Conservation (phyloP, 73 alveolate genomes). For the Vitrella brassicaformis region DNA sequence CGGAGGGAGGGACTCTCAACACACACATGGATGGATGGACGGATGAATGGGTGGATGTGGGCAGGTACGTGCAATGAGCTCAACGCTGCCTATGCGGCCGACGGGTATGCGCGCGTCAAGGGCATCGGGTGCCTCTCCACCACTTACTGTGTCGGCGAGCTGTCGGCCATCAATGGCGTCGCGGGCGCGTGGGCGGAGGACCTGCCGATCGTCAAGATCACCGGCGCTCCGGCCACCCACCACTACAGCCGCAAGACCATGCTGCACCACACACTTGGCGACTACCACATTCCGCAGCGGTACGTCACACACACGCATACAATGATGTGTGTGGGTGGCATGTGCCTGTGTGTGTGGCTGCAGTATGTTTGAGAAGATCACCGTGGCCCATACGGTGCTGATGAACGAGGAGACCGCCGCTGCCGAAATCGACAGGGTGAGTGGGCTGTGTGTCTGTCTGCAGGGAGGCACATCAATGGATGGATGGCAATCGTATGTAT, state of each 20-base stretch:
- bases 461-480: too few relatives aligned
- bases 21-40: too few relatives aligned
- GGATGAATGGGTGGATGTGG: too few relatives aligned
- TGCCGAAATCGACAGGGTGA: neutral
- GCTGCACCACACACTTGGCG: neutral
- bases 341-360: too few relatives aligned
- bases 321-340: too few relatives aligned
- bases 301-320: too few relatives aligned
- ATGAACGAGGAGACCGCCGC: neutral
- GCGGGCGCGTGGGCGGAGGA: neutral
- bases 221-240: neutral
- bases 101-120: neutral
- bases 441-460: too few relatives aligned
- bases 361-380: neutral
- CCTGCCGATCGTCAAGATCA: neutral
- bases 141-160: neutral
- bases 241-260: neutral
- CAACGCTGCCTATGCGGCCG: neutral
- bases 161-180: neutral
- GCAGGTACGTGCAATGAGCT: neutral
- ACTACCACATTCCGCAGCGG: neutral
- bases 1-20: too few relatives aligned
- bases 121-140: neutral
- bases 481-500: too few relatives aligned
- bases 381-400: neutral